Conservation (phyloP, 2,329 filamentous ascomycete genomes). For the Rachicladosporium sp. region DNA sequence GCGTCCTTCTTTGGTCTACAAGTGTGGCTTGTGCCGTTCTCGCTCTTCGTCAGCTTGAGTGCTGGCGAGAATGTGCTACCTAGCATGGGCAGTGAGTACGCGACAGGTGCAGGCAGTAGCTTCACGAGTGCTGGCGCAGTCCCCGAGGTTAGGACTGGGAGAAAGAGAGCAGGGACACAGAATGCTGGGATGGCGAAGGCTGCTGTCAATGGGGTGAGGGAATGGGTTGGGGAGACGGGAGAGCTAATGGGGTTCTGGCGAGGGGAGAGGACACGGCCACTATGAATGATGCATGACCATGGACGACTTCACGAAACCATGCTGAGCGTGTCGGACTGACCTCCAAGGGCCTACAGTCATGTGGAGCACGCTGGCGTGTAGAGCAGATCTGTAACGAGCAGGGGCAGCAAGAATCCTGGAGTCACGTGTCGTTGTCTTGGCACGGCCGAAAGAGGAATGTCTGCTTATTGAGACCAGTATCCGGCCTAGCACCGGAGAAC, state of each 20-base stretch:
- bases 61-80: slow-evolving; percentile 92
- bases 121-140: slow-evolving; percentile 37
- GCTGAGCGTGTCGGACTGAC: neutral
- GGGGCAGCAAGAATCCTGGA: no score
- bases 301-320: neutral
- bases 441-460: no score
- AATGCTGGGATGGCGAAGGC: slow-evolving; percentile 43
- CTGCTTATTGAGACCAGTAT: slow-evolving; percentile 10
- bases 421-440: no score
- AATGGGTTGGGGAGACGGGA: slow-evolving; percentile 52
- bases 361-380: no score
- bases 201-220: slow-evolving; percentile 48
- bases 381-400: no score
- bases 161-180: slow-evolving; percentile 38
- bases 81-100: slow-evolving; percentile 72
- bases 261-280: slow-evolving; percentile 42
- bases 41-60: slow-evolving; percentile 85
- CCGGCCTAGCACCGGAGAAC: slow-evolving; percentile 4
- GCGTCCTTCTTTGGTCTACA: slow-evolving; percentile 92
- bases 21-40: slow-evolving; percentile 93
- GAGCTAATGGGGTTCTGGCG: slow-evolving; percentile 52
- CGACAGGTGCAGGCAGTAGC: slow-evolving; percentile 44
- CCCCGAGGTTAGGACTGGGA: slow-evolving; percentile 26
- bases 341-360: no score
- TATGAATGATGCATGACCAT: slow-evolving; percentile 10